Base-by-base conservation (phyloP, 805 yeast species). In the Sugiyamaella smithiae region DNA sequence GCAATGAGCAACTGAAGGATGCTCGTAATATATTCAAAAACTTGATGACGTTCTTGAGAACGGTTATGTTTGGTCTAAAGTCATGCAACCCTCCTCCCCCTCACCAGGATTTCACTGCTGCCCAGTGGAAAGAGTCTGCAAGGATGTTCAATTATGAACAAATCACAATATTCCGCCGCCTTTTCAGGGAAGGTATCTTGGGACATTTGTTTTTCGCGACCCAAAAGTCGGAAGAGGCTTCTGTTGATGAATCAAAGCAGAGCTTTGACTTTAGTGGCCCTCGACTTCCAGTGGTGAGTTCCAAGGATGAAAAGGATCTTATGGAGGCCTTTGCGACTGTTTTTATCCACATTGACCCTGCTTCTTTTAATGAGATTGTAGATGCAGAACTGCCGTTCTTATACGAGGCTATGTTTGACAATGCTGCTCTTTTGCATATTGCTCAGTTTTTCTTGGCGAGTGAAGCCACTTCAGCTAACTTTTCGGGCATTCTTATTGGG, bases 301-400 rank as follows among this genome's bases (percentile, higher is more conserved):
- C 95, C 0, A 89, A 88, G 57, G 98, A 91, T 61, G 97, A 90
- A 50, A 88, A 90, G 58, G 99, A 93, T 59, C 71, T 90, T 50
- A 89, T 93, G 96, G 99, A 95, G 62, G 84, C 89, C 2, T 81
- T 93, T 63, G 97, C 97, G 0, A 85, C 96, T 1, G 87, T 93
- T 58, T 93, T 88, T 67, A 87, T 89, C 57, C 96, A 88, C 62
- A 78, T 95, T 48, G 99, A 95, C 62, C 90, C 96, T 17, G 89
- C 98, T 0, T 86, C 97, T 0, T 95, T 95, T 67, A 90, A 88
- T 64, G 99, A 93, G 67, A 84, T 93, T 54, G 82, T 89, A 7
- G 88, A 82, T 53, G 75, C 82, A 1, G 96, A 93, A 65, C 73
- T 91, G 49, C 86, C 83, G 19, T 81, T 78, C 58, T 71, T 90